Evolutionary conservation across 164 flowering plant species (phyloP).

Genomic region (Sextonia rubra): DNA sequence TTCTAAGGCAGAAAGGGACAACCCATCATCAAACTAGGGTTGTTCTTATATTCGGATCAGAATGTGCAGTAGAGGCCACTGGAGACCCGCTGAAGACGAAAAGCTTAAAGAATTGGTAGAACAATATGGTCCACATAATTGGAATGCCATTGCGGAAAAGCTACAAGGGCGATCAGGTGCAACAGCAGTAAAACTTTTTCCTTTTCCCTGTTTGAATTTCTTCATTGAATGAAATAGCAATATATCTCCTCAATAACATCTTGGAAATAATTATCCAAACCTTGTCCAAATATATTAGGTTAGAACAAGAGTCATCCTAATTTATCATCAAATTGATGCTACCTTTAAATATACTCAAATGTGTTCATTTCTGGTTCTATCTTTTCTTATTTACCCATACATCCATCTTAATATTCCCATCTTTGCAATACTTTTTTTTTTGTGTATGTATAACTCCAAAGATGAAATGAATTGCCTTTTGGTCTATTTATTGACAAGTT

Average conservation of each 20-base stretch:
- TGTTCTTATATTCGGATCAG: conserved; percentile 1
- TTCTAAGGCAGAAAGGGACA: not conserved
- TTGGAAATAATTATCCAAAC: not conserved
- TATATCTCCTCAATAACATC: not conserved
- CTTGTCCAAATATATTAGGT: not conserved
- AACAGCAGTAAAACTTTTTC: not conserved
- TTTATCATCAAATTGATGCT: no score
- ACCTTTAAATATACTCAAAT: no score
- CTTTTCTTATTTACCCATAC: no score
- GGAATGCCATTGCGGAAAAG: conserved; percentile 77
- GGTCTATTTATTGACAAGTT: not conserved
- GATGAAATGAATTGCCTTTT: not conserved
- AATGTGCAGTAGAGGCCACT: conserved; percentile 75
- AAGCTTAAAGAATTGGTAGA: conserved; percentile 60
- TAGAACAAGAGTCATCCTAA: no score
- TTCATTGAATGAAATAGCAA: not conserved
- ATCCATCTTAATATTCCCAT: no score
- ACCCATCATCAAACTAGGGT: not conserved
- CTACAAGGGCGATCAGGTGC: conserved; percentile 79
- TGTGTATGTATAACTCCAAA: no score
- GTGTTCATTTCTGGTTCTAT: no score
- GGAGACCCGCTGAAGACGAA: conserved; percentile 78
- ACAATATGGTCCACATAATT: conserved; percentile 65
- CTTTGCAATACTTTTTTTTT: no score
- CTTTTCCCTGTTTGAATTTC: not conserved